Percentiles rank a stretch among this genome's conserved stretches.
These are phyloP conservation scores for Vaucheria bursata DNA, from an alignment of 352 stramenopile genomes.

Conservation along the genomic window DNA sequence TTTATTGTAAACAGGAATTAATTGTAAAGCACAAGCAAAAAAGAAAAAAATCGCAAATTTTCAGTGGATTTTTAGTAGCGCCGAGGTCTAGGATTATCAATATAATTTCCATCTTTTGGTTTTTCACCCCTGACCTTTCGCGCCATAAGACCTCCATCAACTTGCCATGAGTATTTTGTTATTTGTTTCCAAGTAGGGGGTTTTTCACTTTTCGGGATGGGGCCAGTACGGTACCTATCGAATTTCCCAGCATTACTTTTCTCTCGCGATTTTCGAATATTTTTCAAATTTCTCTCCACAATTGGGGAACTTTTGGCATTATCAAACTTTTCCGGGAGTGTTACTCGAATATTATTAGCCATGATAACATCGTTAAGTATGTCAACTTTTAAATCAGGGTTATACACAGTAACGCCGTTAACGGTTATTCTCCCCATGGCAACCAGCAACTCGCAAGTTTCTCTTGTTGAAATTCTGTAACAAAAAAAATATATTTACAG, in stretches of 20 bases:
- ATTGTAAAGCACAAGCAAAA: no score
- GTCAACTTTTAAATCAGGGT: conserved; percentile 33
- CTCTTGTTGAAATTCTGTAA: conserved; percentile 25
- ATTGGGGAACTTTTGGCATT: not conserved
- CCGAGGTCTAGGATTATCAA: not conserved
- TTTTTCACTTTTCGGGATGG: conserved; percentile 32
- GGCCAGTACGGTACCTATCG: conserved; percentile 37
- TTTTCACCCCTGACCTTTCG: conserved; percentile 9
- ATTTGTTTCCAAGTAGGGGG: conserved; percentile 33
- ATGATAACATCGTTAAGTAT: conserved; percentile 37
- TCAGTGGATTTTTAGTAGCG: not conserved
- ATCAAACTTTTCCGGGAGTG: conserved; percentile 9
- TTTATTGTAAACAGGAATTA: no score
- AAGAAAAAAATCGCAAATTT: not conserved
- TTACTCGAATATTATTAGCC: conserved; percentile 18
- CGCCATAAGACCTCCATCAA: conserved; percentile 37
- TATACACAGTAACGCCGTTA: conserved; percentile 18
- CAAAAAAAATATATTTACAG: no score
- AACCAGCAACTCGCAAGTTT: conserved; percentile 38
- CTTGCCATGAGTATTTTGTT: conserved; percentile 36
- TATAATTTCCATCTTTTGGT: conserved; percentile 2
- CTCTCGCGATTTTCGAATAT: not conserved
- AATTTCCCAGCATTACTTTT: not conserved
- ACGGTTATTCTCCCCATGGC: conserved; percentile 35
- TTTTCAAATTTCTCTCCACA: not conserved